Evolutionary conservation across 192 early-diverging fungal species (phyloP).

Genomic region (Funneliformis geosporum): DNA sequence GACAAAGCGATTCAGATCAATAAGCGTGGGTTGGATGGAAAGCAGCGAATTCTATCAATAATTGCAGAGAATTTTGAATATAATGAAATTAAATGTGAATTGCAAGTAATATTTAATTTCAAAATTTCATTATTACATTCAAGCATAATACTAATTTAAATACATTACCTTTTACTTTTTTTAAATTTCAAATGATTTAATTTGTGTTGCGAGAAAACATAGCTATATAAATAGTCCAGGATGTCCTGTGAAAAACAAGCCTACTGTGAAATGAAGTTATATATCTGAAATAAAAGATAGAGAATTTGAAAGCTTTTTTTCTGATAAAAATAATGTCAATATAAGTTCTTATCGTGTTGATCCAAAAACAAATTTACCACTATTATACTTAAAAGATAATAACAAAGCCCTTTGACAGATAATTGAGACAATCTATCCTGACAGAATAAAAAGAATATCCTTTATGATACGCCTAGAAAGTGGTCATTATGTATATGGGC

Average conservation of each 20-base stretch:
- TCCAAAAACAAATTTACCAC: no score
- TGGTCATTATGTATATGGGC: constrained; percentile 5
- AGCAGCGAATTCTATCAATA: not conserved
- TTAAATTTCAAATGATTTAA: constrained; percentile 3
- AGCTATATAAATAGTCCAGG: not conserved
- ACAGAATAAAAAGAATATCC: not conserved
- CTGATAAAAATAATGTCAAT: not conserved
- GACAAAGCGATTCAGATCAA: not conserved
- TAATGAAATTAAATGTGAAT: not conserved
- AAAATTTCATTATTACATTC: not conserved
- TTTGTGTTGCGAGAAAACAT: not conserved
- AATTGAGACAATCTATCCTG: no score
- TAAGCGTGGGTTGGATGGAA: not conserved
- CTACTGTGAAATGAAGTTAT: not conserved
- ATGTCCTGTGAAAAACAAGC: not conserved
- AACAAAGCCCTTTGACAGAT: not conserved
- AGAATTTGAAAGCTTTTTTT: not conserved
- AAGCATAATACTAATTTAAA: not conserved
- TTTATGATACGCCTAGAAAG: not conserved
- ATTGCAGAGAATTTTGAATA: not conserved
- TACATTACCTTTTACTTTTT: not conserved
- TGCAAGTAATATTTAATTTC: not conserved
- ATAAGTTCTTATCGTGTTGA: not conserved
- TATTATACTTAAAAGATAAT: not conserved
- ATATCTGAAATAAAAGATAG: not conserved